Conservation (phyloP, 352 stramenopile species). For the Pythium chondricola region DNA sequence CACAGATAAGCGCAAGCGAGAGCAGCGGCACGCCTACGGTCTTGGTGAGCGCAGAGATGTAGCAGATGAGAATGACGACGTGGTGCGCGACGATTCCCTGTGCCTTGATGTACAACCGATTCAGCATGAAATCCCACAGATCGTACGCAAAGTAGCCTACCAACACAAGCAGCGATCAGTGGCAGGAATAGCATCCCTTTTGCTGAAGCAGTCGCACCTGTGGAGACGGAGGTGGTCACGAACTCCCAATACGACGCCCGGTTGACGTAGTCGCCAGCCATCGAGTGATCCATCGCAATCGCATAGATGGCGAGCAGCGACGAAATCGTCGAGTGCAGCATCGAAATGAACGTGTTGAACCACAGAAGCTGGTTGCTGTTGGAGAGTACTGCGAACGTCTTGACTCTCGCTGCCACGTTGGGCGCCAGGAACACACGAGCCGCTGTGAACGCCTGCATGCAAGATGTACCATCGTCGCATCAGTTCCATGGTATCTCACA, state of each 20-base stretch:
- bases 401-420: conserved; percentile 29
- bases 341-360: conserved; percentile 70
- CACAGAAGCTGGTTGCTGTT: conserved; percentile 42
- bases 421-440: conserved; percentile 37
- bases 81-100: conserved; percentile 67
- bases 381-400: conserved; percentile 43
- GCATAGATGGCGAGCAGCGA: conserved; percentile 47
- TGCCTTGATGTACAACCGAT: conserved; percentile 65
- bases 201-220: conserved; percentile 22
- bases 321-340: conserved; percentile 57
- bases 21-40: conserved; percentile 66
- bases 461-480: neutral
- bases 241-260: conserved; percentile 28
- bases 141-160: conserved; percentile 76
- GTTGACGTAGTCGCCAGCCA: conserved; percentile 39
- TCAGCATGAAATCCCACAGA: conserved; percentile 70
- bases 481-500: neutral
- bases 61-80: conserved; percentile 75
- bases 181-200: neutral
- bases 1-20: conserved; percentile 61
- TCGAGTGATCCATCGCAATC: conserved; percentile 44
- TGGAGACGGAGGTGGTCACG: conserved; percentile 59
- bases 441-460: conserved; percentile 34
- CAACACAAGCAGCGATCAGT: neutral
- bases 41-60: conserved; percentile 70